Percentiles rank a stretch among this genome's conserved stretches.
Conservation (phyloP, 352 stramenopile species). For the Phytopythium helicoides region DNA sequence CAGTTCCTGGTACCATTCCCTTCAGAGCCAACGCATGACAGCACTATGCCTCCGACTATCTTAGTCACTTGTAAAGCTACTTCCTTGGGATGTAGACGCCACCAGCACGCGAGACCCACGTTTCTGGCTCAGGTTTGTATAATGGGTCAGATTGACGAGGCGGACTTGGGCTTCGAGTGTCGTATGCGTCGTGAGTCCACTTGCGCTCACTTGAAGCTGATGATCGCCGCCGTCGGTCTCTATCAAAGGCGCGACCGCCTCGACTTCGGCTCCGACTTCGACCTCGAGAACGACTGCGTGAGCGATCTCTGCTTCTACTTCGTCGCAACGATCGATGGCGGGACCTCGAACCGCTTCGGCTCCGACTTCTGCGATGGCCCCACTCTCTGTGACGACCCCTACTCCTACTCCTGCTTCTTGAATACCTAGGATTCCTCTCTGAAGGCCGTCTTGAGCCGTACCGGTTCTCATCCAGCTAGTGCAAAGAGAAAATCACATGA, state of each 20-base stretch:
- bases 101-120: conserved; percentile 74
- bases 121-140: conserved; percentile 65
- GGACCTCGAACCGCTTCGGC: not conserved
- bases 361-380: conserved; percentile 13
- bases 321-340: not conserved
- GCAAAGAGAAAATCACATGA: not conserved
- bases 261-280: conserved; percentile 16
- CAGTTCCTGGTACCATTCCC: too few species aligned
- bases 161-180: conserved; percentile 74
- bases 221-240: conserved; percentile 14
- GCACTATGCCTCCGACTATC: not conserved
- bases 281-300: conserved; percentile 10
- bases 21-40: not conserved
- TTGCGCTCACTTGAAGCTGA: conserved; percentile 29
- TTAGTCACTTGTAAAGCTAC: conserved; percentile 8
- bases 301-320: conserved; percentile 11
- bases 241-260: conserved; percentile 14
- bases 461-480: conserved; percentile 2
- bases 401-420: conserved; percentile 7
- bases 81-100: conserved; percentile 75
- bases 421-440: not conserved
- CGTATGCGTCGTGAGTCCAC: conserved; percentile 76
- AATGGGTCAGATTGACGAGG: conserved; percentile 50
- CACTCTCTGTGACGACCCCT: not conserved
- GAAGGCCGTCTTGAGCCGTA: not conserved